These are phyloP conservation scores for Coniochaeta prunicola DNA, from an alignment of 2,329 filamentous ascomycete genomes.

Conservation along the genomic window DNA sequence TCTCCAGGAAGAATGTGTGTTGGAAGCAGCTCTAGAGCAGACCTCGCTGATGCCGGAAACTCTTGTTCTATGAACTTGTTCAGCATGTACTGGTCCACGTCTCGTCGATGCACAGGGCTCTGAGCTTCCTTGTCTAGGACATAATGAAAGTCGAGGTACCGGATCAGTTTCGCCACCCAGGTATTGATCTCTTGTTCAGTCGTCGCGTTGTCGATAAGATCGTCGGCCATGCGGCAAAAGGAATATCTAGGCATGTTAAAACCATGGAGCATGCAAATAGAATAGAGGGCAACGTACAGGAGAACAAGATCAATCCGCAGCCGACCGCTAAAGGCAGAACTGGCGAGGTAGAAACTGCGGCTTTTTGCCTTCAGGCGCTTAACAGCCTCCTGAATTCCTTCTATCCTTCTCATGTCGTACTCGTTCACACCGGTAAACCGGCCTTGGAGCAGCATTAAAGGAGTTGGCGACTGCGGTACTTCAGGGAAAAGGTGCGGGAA, in stretches of 20 bases:
- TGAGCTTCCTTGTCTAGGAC: slow-evolving; percentile 17
- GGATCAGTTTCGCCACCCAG: slow-evolving; percentile 52
- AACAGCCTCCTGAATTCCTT: slow-evolving; percentile 53
- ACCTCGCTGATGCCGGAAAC: slow-evolving; percentile 44
- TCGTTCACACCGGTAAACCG: slow-evolving; percentile 34
- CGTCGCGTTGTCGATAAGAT: slow-evolving; percentile 60
- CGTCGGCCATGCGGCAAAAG: slow-evolving; percentile 67
- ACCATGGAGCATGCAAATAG: background rate
- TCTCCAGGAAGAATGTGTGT: slow-evolving; percentile 44
- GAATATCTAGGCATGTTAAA: slow-evolving; percentile 45
- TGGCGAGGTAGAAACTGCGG: slow-evolving; percentile 67
- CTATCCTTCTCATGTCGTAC: slow-evolving; percentile 52
- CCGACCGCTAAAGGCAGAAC: slow-evolving; percentile 59
- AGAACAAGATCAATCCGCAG: slow-evolving; percentile 62
- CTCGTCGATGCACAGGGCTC: slow-evolving; percentile 2
- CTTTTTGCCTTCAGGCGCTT: slow-evolving; percentile 55
- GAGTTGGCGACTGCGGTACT: slow-evolving; percentile 40
- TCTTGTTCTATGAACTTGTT: slow-evolving; percentile 31
- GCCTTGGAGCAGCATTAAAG: slow-evolving; percentile 41
- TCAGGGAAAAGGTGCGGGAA: slow-evolving; percentile 51
- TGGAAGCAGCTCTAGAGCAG: slow-evolving; percentile 54
- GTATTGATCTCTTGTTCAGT: slow-evolving; percentile 41
- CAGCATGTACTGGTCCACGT: slow-evolving; percentile 5
- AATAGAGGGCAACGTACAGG: slow-evolving; percentile 34
- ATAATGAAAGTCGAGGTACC: slow-evolving; percentile 50